Evolutionary conservation across 768 basidiomycete genomes (phyloP), one percentile per base, ranked within the genome.

Genomic region (Xerocomus brunneocitrinus): DNA sequence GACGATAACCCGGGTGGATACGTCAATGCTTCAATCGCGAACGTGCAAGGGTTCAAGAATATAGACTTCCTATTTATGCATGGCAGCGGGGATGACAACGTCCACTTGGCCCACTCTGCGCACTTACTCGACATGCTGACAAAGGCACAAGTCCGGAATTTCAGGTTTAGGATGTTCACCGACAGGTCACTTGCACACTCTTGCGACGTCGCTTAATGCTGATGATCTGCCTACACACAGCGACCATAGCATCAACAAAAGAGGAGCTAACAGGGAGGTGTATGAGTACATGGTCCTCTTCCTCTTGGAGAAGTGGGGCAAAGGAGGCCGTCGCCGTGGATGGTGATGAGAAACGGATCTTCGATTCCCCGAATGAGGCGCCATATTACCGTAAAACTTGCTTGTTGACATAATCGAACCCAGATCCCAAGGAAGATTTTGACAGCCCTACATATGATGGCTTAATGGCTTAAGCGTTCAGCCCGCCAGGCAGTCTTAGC

Each of bases 61-160:
- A 78, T 86, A 30, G 81, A 92, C 58, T 98, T 81, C 68, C 68
- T 95, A 47, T 81, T 98, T 49, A 90, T 89, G 9, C 95, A 98
- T 62, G 97, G 97, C 30, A 92, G 86, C 59, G 95, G 87, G 8
- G 95, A 98, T 67, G 95, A 98, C 67, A 98, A 98, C 64, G 94
- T 99, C 42, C 97, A 99, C 71, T 94, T 82, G 63, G 82, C 89
- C 36, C 95, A 99, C 72, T 84, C 89, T 50, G 93, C 93, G 12
- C 89, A 89, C 60, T 65, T 99, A 62, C 71, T 99, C 34, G 95
- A 98, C 70, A 94, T 97, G 85, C 80, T 99, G 60, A 98, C 94
- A 0, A 73, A 76, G 61, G 84, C 77, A 25, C 74, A 83, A 52
- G 80, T 98, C 42, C 76, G 86, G 61, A 78, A 79, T 55, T 89